Evolutionary conservation across 2,329 filamentous ascomycete species (phyloP).

Genomic region (Furcasterigmium furcatum): DNA sequence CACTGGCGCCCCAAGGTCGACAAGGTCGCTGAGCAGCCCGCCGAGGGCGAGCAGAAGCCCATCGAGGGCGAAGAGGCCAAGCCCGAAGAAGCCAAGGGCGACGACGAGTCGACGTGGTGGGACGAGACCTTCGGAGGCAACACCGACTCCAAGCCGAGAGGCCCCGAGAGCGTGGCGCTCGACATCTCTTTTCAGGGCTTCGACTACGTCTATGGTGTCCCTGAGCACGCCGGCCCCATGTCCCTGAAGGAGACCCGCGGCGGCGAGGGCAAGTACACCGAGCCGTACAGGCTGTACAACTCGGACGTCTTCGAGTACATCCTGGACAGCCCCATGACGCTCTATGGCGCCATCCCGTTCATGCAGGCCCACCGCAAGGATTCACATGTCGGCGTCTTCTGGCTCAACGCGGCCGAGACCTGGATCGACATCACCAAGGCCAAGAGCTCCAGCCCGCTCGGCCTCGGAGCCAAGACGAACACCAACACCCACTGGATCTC

Average conservation of each 20-base stretch:
- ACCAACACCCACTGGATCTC: slow-evolving; percentile 91
- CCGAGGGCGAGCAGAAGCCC: slow-evolving; percentile 42
- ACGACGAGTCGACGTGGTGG: slow-evolving; percentile 94
- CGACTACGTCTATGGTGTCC: slow-evolving; percentile 89
- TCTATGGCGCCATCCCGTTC: slow-evolving; percentile 95
- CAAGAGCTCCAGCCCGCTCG: slow-evolving; percentile 72
- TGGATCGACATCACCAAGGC: slow-evolving; percentile 93
- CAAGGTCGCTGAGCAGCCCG: slow-evolving; percentile 38
- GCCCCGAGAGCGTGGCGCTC: slow-evolving; percentile 85
- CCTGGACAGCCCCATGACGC: slow-evolving; percentile 94
- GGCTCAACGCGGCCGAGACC: slow-evolving; percentile 95
- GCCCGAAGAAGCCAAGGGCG: slow-evolving; percentile 40
- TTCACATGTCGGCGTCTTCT: slow-evolving; percentile 93
- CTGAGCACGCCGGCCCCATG: slow-evolving; percentile 84
- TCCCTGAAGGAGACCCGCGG: slow-evolving; percentile 89
- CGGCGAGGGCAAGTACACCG: slow-evolving; percentile 76
- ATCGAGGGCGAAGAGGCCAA: slow-evolving; percentile 30
- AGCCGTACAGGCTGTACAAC: slow-evolving; percentile 95
- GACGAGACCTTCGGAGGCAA: slow-evolving; percentile 94
- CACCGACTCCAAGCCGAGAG: slow-evolving; percentile 91
- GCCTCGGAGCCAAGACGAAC: slow-evolving; percentile 65
- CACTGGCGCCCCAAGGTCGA: slow-evolving; percentile 93
- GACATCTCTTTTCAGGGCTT: slow-evolving; percentile 93
- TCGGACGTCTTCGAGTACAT: slow-evolving; percentile 98
- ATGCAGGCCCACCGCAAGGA: slow-evolving; percentile 96